phyloP scores from a whole-genome alignment of 495 filamentous ascomycete species.

The Penicillium antarcticum region DNA sequence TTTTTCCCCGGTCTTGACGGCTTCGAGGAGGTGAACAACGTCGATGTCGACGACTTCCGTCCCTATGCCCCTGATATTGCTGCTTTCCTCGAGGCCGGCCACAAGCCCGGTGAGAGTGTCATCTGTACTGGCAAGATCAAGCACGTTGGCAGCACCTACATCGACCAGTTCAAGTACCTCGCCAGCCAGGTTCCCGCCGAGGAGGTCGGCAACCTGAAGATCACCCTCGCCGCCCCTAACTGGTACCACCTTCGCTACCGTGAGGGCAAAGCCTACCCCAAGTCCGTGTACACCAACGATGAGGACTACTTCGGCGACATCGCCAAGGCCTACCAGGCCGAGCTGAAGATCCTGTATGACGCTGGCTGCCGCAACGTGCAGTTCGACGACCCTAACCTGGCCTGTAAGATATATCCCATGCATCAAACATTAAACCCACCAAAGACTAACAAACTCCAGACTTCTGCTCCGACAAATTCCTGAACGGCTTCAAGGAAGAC shows the following conservation, averaged over 20 bases:
- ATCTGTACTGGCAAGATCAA: constrained; percentile 71
- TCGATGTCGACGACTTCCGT: constrained; percentile 62
- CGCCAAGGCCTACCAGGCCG: constrained; percentile 66
- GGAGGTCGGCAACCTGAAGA: constrained; percentile 63
- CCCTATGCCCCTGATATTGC: constrained; percentile 77
- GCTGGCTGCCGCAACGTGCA: constrained; percentile 69
- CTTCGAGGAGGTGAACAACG: constrained; percentile 58
- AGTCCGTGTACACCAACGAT: constrained; percentile 60
- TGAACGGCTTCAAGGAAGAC: constrained; percentile 61
- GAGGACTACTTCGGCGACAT: constrained; percentile 74
- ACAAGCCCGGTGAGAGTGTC: constrained; percentile 72
- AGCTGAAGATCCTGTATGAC: constrained; percentile 65
- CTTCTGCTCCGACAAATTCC: constrained; percentile 76
- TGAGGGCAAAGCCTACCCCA: constrained; percentile 64
- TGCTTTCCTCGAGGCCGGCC: constrained; percentile 64
- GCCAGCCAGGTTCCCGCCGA: constrained; percentile 57
- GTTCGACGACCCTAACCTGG: constrained; percentile 74
- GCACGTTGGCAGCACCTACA: constrained; percentile 59
- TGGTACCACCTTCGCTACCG: constrained; percentile 75
- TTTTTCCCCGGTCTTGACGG: constrained; percentile 77
- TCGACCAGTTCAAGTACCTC: constrained; percentile 67
- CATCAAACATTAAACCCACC: not conserved
- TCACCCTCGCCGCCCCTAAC: constrained; percentile 69
- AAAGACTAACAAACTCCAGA: constrained; percentile 30
- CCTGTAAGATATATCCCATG: constrained; percentile 48